These are phyloP conservation scores for Pseudopyricularia javanii DNA, from an alignment of 2,329 filamentous ascomycete genomes.

Conservation along the genomic window DNA sequence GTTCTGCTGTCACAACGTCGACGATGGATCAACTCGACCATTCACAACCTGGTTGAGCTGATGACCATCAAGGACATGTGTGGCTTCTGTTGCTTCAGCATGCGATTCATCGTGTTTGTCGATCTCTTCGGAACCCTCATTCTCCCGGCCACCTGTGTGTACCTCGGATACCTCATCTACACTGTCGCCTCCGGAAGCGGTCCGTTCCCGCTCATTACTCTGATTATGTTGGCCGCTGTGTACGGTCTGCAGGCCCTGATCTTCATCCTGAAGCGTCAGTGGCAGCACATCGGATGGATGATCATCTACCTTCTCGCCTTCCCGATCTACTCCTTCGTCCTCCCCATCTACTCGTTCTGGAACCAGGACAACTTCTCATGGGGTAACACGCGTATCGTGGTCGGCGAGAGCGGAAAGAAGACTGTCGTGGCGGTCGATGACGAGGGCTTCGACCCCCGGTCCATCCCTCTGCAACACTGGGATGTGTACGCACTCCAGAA, in stretches of 20 bases:
- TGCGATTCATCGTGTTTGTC: slow-evolving; percentile 92
- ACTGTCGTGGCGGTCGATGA: slow-evolving; percentile 78
- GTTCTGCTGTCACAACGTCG: slow-evolving; percentile 94
- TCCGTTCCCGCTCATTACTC: slow-evolving; percentile 73
- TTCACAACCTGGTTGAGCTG: slow-evolving; percentile 90
- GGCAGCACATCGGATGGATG: slow-evolving; percentile 99
- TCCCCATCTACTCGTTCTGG: slow-evolving; percentile 98
- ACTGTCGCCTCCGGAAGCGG: slow-evolving; percentile 54
- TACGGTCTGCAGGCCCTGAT: slow-evolving; percentile 95
- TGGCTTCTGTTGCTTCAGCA: slow-evolving; percentile 97
- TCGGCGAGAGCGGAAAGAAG: slow-evolving; percentile 86
- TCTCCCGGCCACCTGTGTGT: slow-evolving; percentile 76
- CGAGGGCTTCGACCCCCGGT: slow-evolving; percentile 79
- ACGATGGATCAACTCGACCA: slow-evolving; percentile 98
- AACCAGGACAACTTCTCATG: slow-evolving; percentile 98
- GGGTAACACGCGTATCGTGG: slow-evolving; percentile 96
- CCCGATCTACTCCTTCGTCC: slow-evolving; percentile 81
- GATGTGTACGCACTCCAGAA: slow-evolving; percentile 86
- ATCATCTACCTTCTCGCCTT: slow-evolving; percentile 95
- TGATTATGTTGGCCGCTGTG: slow-evolving; percentile 78
- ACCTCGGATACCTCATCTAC: slow-evolving; percentile 83
- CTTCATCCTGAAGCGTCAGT: slow-evolving; percentile 93
- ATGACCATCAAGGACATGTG: slow-evolving; percentile 87
- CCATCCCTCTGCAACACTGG: slow-evolving; percentile 91
- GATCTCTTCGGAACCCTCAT: slow-evolving; percentile 90